Conservation (phyloP, 225 moss, liverwort and hornwort genomes). For the Bryoerythrophyllum caledonicum region DNA sequence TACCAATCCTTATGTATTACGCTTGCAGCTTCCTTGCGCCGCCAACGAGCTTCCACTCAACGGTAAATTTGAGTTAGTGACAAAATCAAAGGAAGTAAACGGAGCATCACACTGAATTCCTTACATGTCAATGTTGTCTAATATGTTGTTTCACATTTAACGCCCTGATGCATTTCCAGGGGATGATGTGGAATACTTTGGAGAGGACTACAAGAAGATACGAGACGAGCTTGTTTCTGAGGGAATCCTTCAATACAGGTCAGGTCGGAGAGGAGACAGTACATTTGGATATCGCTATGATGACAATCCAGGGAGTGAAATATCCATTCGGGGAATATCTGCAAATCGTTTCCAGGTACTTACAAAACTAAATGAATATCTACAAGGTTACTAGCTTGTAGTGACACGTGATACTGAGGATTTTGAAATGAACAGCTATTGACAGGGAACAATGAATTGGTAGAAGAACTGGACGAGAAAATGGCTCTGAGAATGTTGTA, state of each 20-base stretch:
- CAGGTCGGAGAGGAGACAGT: conserved; percentile 40
- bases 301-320: conserved; percentile 56
- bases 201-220: conserved; percentile 42
- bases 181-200: conserved; percentile 57
- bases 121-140: neutral
- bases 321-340: conserved; percentile 61
- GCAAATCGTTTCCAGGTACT: conserved; percentile 52
- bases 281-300: conserved; percentile 55
- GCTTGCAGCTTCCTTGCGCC: conserved; percentile 64
- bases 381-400: neutral
- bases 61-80: conserved; percentile 29
- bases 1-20: conserved; percentile 54
- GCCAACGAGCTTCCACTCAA: conserved; percentile 58
- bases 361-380: neutral
- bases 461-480: conserved; percentile 68
- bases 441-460: conserved; percentile 45
- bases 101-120: neutral
- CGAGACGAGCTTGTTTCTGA: conserved; percentile 53
- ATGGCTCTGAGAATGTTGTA: conserved; percentile 66
- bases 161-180: conserved; percentile 28
- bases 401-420: conserved; percentile 17
- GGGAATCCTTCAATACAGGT: conserved; percentile 54
- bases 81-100: no score
- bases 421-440: conserved; percentile 36
- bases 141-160: neutral